phyloP scores from a whole-genome alignment of 768 basidiomycete species.

The Suillus americanus region DNA sequence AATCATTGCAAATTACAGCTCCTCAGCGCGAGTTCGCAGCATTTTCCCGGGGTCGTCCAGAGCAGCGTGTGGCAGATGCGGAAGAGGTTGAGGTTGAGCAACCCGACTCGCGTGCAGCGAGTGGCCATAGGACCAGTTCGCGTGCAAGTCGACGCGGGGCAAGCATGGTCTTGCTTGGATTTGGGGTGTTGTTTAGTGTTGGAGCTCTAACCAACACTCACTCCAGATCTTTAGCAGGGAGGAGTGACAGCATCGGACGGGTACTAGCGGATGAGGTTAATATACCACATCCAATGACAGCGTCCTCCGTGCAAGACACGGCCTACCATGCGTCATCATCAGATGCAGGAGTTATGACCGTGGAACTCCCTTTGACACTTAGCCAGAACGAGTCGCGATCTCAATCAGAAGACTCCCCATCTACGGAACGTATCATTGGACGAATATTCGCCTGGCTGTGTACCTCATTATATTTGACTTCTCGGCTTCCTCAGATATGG shows the following conservation, averaged over 20 bases:
- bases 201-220: conserved; percentile 45
- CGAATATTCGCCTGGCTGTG: conserved; percentile 94
- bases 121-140: conserved; percentile 41
- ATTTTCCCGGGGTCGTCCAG: conserved; percentile 44
- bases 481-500: conserved; percentile 97
- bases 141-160: conserved; percentile 69
- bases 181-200: conserved; percentile 72
- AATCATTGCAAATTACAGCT: conserved; percentile 35
- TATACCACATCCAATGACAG: conserved; percentile 8
- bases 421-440: conserved; percentile 70
- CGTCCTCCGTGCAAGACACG: conserved; percentile 14
- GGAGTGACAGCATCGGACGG: conserved; percentile 41
- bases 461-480: conserved; percentile 90
- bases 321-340: conserved; percentile 9
- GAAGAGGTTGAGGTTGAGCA: conserved; percentile 26
- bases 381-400: conserved; percentile 8
- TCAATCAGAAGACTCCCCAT: conserved; percentile 21
- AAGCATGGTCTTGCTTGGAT: conserved; percentile 79
- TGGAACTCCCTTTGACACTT: conserved; percentile 19
- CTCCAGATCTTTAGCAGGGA: conserved; percentile 26
- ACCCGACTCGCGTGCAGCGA: neutral
- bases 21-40: conserved; percentile 21
- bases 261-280: conserved; percentile 40
- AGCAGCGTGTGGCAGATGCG: conserved; percentile 37
- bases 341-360: conserved; percentile 9